phyloP scores from a whole-genome alignment of 169 alveolate genomes.

The Perkinsus olseni region DNA sequence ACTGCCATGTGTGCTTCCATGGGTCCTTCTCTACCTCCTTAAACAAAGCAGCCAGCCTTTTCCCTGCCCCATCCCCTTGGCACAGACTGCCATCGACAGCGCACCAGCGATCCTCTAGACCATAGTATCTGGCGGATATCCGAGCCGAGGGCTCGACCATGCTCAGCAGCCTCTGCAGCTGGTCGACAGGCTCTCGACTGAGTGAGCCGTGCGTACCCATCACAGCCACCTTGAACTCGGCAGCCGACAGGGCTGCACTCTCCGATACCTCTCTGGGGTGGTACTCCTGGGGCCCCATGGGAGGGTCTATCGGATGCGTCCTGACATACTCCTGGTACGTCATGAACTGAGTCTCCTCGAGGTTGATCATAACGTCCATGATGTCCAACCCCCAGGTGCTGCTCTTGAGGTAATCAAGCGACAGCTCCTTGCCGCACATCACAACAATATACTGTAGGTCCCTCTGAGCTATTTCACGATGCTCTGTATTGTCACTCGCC shows the following conservation, averaged over 20 bases:
- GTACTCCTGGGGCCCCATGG: background rate
- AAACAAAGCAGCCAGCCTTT: background rate
- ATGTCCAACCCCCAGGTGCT: background rate
- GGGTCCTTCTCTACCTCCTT: conserved; percentile 5
- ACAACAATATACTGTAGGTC: background rate
- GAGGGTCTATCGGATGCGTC: background rate
- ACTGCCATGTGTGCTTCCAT: background rate
- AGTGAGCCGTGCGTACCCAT: conserved; percentile 6
- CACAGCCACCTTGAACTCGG: background rate
- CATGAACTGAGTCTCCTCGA: background rate
- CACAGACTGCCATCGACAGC: background rate
- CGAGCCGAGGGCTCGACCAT: background rate
- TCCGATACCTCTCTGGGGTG: background rate
- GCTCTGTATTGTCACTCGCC: background rate
- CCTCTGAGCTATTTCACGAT: background rate
- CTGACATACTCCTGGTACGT: background rate
- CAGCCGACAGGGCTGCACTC: too few relatives aligned
- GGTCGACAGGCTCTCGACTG: background rate
- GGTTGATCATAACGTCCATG: background rate
- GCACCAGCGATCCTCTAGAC: conserved; percentile 6
- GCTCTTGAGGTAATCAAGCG: background rate
- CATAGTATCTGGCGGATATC: background rate
- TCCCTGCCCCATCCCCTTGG: background rate
- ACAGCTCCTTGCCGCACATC: conserved; percentile 1
- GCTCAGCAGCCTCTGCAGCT: background rate